Base-by-base conservation (phyloP, 441 rosid genomes). In the Aquilaria agallochum region DNA sequence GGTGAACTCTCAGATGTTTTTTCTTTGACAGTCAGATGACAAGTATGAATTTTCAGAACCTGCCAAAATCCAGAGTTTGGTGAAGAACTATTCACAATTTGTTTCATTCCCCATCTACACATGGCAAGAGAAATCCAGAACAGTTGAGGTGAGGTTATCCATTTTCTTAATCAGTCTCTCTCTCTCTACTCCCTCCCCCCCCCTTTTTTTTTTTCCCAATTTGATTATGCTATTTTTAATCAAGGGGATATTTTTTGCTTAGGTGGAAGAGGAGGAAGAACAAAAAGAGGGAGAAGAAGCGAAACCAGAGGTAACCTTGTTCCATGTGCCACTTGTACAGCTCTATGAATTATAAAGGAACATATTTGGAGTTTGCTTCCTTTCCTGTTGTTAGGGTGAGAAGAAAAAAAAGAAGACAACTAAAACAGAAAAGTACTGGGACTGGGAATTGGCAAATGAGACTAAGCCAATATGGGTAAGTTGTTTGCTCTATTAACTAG, bases 381-480 rank as follows among this genome's bases (percentile, higher is more conserved):
- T 48, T 70, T 20, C 60, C 60, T 63, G 27, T 31, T 74, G 55
- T 32, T 66, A 90, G 97, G 94, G 78, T 59, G 93, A 86, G 81
- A 86, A 82, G 59, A 87, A 82, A 64, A 90, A 64, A 78, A 94
- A 80, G 70, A 90, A 77, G 83, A 90, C 81, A 27, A 89, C 97
- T 33, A 91, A 89, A 79, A 91, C 94, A 47, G 99, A 91, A 79
- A 91, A 89, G 77, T 94, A 87, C 68, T 94, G 97, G 99, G 97
- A 90, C 62, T 94, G 94, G 96, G 99, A 90, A 74, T 82, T 94
- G 65, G 92, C 92, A 60, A 94, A 94, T 57, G 97, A 91, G 74
- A 91, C 92, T 62, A 94, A 94, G 75, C 99, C 99, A 1, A 74
- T 94, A 70, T 94, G 99, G 99, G 97, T 94, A 68, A 78, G 96